Percentiles rank a stretch among this genome's conserved stretches.
These are phyloP conservation scores for Penicillium sclerotiorum DNA, from an alignment of 2,329 filamentous ascomycete species.

Conservation along the genomic window DNA sequence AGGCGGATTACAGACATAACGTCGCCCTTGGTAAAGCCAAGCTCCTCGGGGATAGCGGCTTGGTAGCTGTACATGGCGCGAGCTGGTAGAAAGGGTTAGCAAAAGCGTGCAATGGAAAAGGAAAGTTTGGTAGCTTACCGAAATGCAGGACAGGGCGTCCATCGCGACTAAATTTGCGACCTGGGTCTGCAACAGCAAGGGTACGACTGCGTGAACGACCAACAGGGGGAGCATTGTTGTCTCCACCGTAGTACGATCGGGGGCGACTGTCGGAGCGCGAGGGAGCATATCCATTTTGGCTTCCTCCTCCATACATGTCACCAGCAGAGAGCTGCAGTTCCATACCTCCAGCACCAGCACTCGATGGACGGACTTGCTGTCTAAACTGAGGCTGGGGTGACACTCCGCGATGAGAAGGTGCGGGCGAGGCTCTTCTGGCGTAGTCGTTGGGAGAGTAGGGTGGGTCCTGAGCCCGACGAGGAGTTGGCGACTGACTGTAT, in stretches of 20 bases:
- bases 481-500: slow-evolving; percentile 42
- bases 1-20: slow-evolving; percentile 83
- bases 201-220: slow-evolving; percentile 73
- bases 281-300: slow-evolving; percentile 36
- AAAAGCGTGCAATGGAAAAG: no score
- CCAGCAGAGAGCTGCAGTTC: slow-evolving; percentile 66
- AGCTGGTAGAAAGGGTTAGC: slow-evolving; percentile 57
- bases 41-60: slow-evolving; percentile 91
- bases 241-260: slow-evolving; percentile 52
- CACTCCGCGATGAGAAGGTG: slow-evolving; percentile 45
- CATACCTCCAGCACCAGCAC: slow-evolving; percentile 57
- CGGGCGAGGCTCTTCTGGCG: slow-evolving; percentile 41
- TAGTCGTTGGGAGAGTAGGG: slow-evolving; percentile 51
- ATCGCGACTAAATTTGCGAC: slow-evolving; percentile 76
- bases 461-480: slow-evolving; percentile 38
- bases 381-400: slow-evolving; percentile 58
- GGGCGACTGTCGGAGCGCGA: slow-evolving; percentile 50
- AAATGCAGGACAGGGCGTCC: slow-evolving; percentile 89
- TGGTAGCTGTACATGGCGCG: slow-evolving; percentile 93
- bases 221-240: slow-evolving; percentile 47
- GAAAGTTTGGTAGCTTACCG: no score
- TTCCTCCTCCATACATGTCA: slow-evolving; percentile 57
- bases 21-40: slow-evolving; percentile 91
- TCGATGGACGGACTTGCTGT: slow-evolving; percentile 53
- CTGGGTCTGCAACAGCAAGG: slow-evolving; percentile 71